Evolutionary conservation across 768 basidiomycete species (phyloP).

Genomic region (Mycena vitilis): DNA sequence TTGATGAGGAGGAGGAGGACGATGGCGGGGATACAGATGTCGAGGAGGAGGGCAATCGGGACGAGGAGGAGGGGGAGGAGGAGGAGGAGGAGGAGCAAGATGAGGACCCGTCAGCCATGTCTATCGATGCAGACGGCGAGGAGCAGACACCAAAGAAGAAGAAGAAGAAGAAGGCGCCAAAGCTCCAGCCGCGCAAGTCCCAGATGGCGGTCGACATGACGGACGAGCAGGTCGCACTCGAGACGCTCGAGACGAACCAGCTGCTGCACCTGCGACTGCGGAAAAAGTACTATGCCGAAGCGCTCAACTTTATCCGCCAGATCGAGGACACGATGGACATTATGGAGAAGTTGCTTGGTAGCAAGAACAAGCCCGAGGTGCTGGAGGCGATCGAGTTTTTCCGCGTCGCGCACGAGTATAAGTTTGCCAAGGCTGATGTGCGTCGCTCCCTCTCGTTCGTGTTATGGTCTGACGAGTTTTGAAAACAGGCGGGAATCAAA

Average conservation of each 20-base stretch:
- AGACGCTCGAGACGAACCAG: constrained; percentile 74
- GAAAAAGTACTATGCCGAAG: constrained; percentile 91
- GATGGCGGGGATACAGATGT: constrained; percentile 44
- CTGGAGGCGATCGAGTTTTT: constrained; percentile 93
- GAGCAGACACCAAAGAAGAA: constrained; percentile 47
- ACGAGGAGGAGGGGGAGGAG: constrained; percentile 50
- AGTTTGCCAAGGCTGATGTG: constrained; percentile 83
- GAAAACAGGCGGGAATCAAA: constrained; percentile 81
- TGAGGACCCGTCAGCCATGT: constrained; percentile 49
- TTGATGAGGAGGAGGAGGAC: constrained; percentile 60
- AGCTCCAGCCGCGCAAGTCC: constrained; percentile 72
- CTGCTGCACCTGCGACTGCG: constrained; percentile 74
- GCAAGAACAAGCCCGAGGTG: constrained; percentile 86
- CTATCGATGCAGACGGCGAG: constrained; percentile 52
- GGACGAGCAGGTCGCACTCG: constrained; percentile 78
- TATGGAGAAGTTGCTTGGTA: constrained; percentile 84
- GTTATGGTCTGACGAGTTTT: constrained; percentile 17
- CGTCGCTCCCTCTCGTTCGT: constrained; percentile 29
- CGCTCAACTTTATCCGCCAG: constrained; percentile 79
- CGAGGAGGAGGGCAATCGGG: constrained; percentile 48
- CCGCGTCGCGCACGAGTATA: constrained; percentile 82
- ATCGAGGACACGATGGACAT: constrained; percentile 74
- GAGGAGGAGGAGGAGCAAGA: constrained; percentile 50
- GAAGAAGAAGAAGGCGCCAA: constrained; percentile 57
- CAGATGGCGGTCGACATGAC: constrained; percentile 79